These are phyloP conservation scores for Pichia californica DNA, from an alignment of 805 yeast species.

Conservation along the genomic window DNA sequence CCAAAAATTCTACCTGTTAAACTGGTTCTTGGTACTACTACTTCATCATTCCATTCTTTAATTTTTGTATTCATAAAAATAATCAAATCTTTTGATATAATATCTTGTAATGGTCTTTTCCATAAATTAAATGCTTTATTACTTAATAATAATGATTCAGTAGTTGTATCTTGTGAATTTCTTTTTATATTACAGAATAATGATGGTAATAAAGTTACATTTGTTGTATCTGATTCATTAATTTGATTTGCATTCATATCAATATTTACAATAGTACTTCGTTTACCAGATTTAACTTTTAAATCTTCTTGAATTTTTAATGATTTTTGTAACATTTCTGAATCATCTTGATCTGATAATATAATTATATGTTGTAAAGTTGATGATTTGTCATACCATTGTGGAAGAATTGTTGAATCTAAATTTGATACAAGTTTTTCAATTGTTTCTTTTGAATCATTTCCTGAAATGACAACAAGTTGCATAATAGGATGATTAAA, in stretches of 20 bases:
- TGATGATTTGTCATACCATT: conserved; percentile 61
- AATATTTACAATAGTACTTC: conserved; percentile 7
- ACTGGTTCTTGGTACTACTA: conserved; percentile 70
- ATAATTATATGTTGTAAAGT: conserved; percentile 47
- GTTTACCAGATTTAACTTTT: conserved; percentile 13
- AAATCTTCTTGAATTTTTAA: conserved; percentile 28
- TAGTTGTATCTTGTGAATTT: background rate
- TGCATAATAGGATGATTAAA: conserved; percentile 83
- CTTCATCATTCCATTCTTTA: conserved; percentile 79
- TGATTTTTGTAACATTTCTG: conserved; percentile 37
- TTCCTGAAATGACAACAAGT: conserved; percentile 55
- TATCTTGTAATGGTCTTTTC: conserved; percentile 37
- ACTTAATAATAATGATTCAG: background rate
- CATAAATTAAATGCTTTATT: conserved; percentile 24
- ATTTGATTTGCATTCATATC: background rate
- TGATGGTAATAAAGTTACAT: conserved; percentile 24
- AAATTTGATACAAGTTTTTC: conserved; percentile 50
- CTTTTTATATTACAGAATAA: conserved; percentile 14
- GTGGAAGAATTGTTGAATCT: conserved; percentile 44
- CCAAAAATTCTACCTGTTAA: conserved; percentile 62
- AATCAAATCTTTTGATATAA: conserved; percentile 44
- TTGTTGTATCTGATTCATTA: background rate
- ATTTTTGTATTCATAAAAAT: conserved; percentile 85
- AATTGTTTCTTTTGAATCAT: conserved; percentile 50
- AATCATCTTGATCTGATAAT: conserved; percentile 40